phyloP scores from a whole-genome alignment of 106 monocot species.

The Dendrobium nobile region DNA sequence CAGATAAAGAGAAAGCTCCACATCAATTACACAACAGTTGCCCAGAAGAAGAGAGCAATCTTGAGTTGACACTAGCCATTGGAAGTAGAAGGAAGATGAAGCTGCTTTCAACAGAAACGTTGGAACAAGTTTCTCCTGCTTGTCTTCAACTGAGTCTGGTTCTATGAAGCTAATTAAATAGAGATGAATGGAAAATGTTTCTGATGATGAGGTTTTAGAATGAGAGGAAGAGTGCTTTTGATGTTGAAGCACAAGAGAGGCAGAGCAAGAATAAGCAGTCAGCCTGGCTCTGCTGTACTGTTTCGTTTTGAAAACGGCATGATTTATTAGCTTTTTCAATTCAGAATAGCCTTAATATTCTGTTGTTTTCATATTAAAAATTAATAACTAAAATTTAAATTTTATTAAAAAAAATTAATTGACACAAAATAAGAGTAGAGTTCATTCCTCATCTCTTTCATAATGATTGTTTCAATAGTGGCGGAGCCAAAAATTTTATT shows the following conservation, averaged over 20 bases:
- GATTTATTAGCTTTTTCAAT: constrained; percentile 16
- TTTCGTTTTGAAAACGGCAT: constrained; percentile 57
- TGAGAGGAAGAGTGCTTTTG: constrained; percentile 16
- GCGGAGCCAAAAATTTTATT: no score
- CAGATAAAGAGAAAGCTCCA: constrained; percentile 2
- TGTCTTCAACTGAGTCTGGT: constrained; percentile 23
- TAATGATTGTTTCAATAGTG: no score
- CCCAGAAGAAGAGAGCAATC: constrained; percentile 13
- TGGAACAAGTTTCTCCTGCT: constrained; percentile 24
- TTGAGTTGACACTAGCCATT: constrained; percentile 44
- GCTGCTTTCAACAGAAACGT: constrained; percentile 28
- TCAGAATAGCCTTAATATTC: neutral
- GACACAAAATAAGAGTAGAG: no score
- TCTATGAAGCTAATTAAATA: constrained; percentile 7
- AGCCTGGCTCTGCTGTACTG: constrained; percentile 53
- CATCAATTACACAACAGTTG: neutral
- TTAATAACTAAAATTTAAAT: no score
- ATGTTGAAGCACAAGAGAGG: constrained; percentile 19
- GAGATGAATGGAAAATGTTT: constrained; percentile 20
- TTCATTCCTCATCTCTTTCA: no score
- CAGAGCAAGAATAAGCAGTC: constrained; percentile 26
- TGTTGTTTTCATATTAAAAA: no score
- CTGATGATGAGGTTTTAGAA: constrained; percentile 4
- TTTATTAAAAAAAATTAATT: no score
- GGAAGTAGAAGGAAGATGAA: constrained; percentile 31